Conservation (phyloP, 2,329 filamentous ascomycete species). For the Phaeophleospora eucalypticola region DNA sequence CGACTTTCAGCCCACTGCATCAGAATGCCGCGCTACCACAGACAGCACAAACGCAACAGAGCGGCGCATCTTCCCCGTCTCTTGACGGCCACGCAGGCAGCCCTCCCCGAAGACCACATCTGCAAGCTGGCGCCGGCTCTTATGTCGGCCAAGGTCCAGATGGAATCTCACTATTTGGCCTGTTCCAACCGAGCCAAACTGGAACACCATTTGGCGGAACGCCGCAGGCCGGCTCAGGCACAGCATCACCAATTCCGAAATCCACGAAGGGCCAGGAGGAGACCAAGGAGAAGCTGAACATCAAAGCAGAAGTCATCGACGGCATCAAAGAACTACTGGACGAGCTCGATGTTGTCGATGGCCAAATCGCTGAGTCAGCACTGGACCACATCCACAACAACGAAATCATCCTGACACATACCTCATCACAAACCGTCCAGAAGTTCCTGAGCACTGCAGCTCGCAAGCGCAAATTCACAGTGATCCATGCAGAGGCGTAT, state of each 20-base stretch:
- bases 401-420: conserved; percentile 86
- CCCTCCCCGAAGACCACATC: conserved; percentile 51
- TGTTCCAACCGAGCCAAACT: conserved; percentile 66
- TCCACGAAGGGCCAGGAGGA: conserved; percentile 28
- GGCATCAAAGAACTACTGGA: conserved; percentile 96
- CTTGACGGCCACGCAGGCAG: conserved; percentile 19
- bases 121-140: conserved; percentile 60
- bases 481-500: conserved; percentile 73
- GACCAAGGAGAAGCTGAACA: conserved; percentile 51
- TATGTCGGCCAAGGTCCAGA: conserved; percentile 54
- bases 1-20: conserved; percentile 45
- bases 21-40: conserved; percentile 34
- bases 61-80: conserved; percentile 5
- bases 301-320: conserved; percentile 86
- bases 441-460: conserved; percentile 85
- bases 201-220: conserved; percentile 47
- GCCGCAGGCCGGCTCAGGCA: conserved; percentile 31
- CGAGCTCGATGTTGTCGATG: conserved; percentile 86
- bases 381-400: conserved; percentile 91
- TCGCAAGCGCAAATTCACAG: conserved; percentile 83
- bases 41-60: conserved; percentile 21
- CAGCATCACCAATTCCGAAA: conserved; percentile 31
- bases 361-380: conserved; percentile 83
- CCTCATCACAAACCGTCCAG: conserved; percentile 80
- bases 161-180: conserved; percentile 77